Percentiles rank a stretch among this genome's conserved stretches.
These are phyloP conservation scores for Rhododendron kiyosumense DNA, from an alignment of 148 eudicot genomes.

Conservation along the genomic window DNA sequence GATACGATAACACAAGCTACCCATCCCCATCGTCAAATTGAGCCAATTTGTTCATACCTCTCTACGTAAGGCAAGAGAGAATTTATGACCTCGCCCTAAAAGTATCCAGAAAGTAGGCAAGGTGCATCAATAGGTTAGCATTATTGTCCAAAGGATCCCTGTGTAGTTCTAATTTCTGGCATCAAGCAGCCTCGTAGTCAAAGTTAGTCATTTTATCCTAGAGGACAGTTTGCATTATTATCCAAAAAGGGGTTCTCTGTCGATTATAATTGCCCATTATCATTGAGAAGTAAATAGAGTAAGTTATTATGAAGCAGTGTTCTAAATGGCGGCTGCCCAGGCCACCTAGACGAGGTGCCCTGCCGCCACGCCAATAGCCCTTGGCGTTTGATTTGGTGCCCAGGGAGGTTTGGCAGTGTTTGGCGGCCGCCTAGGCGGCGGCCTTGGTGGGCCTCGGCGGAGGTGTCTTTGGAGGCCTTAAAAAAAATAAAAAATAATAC, in stretches of 20 bases:
- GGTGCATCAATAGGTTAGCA: background rate
- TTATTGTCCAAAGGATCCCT: background rate
- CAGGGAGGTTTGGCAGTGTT: no score
- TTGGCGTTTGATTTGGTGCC: no score
- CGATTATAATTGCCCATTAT: background rate
- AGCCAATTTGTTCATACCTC: background rate
- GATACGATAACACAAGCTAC: background rate
- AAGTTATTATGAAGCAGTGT: background rate
- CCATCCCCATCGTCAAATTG: background rate
- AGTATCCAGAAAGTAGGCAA: background rate
- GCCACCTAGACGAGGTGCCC: no score
- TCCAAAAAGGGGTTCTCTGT: background rate
- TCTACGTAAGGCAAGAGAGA: background rate
- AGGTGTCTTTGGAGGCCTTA: no score
- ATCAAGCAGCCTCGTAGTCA: background rate
- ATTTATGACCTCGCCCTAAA: background rate
- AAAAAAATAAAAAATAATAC: no score
- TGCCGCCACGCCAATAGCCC: no score
- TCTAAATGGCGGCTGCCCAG: no score
- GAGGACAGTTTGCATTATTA: background rate
- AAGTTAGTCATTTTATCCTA: background rate
- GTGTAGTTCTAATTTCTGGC: background rate
- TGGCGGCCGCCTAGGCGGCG: no score
- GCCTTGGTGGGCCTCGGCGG: no score
- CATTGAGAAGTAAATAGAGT: background rate